A percentile compares a stretch with the other conserved stretches of the same genome.
Conservation (phyloP, 1,139 yeast genomes). For the Scheffersomyces stambukii region DNA sequence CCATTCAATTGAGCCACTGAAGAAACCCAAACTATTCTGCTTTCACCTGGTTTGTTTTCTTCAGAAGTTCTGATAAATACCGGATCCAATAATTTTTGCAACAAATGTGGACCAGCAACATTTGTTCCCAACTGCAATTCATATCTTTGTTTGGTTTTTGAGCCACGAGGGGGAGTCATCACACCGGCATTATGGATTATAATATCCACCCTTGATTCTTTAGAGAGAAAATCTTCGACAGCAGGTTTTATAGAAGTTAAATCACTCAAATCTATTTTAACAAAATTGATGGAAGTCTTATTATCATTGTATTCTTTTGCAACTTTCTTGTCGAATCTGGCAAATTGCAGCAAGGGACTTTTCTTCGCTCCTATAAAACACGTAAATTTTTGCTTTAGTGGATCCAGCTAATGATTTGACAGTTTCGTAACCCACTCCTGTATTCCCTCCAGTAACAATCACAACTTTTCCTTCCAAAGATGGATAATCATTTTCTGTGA, state of each 20-base stretch:
- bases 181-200: constrained; percentile 49
- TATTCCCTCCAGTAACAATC: constrained; percentile 14
- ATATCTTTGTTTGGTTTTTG: constrained; percentile 14
- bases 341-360: constrained; percentile 12
- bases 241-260: constrained; percentile 39
- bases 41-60: constrained; percentile 3
- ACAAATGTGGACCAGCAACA: constrained; percentile 43
- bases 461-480: constrained; percentile 14
- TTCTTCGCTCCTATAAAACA: constrained; percentile 12
- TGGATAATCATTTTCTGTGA: constrained; percentile 7
- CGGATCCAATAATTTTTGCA: constrained; percentile 41
- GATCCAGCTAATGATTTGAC: constrained; percentile 25
- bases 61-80: constrained; percentile 27
- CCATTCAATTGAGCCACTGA: constrained; percentile 33
- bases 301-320: constrained; percentile 6
- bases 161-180: constrained; percentile 33
- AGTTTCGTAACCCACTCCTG: constrained; percentile 22
- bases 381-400: constrained; percentile 29
- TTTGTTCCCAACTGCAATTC: constrained; percentile 50
- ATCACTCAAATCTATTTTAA: constrained; percentile 38
- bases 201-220: constrained; percentile 27
- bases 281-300: constrained; percentile 12
- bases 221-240: constrained; percentile 21
- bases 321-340: constrained; percentile 5
- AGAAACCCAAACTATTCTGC: constrained; percentile 44